Evolutionary conservation across 2,329 filamentous ascomycete genomes (phyloP), one percentile per base, ranked within the genome.

Genomic region (Periconia macrospinosa): DNA sequence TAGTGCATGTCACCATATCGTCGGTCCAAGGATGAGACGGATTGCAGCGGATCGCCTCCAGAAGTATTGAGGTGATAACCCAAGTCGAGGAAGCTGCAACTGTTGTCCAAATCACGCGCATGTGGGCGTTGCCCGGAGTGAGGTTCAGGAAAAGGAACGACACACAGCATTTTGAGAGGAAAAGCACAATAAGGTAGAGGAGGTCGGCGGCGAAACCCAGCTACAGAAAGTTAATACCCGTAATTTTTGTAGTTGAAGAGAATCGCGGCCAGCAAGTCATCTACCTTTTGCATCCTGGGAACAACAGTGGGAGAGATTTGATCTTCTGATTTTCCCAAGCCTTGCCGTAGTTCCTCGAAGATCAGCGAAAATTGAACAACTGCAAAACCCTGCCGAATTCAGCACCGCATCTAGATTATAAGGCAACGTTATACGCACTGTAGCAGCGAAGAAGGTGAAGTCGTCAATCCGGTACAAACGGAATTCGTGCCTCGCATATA

Each of bases 91-190:
- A 47, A 6, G 45, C 45, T 47, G 23, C 15, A 10, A 47, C 30
- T n/a, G 45, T 47, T 20, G 45, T 47, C 45, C 45, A 47, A 20
- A 47, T 47, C 7, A 11, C 45, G 18, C 45, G 45, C 20, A 47
- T 33, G 23, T 47, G 45, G 30, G 20, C 45, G 45, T 10, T 19
- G 23, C 45, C 45, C 6, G 45, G 45, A 19, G 45, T 47, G 30
- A 47, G 45, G 45, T 35, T 13, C 14, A 47, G 11, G 30, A 47
- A 47, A 30, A 47, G 45, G 10, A 33, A 47, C 18, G 45, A 30
- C 11, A 33, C 30, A 20, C 20, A 30, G n/a, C 45, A 30, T 33
- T 47, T 47, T 17, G 45, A 47, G 45, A 47, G 30, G 45, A 47
- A 47, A 10, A 47, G 45, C 3, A 19, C 30, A 13, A 35, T 15